Evolutionary conservation across 2,329 filamentous ascomycete species (phyloP).

Genomic region (Chaetomiaceae sp.): DNA sequence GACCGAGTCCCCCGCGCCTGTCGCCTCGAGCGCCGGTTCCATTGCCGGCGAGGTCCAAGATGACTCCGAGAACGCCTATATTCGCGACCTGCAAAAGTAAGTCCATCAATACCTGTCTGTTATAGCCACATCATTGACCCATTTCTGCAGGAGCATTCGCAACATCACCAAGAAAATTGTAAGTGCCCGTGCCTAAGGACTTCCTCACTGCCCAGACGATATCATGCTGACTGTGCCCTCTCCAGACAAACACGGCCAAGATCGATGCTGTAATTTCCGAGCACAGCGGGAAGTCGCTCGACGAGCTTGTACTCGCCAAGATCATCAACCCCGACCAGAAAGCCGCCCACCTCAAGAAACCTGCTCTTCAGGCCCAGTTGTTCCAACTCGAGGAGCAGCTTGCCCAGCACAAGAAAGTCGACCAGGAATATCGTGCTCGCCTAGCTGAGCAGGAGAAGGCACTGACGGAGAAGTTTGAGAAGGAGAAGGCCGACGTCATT

Average conservation of each 20-base stretch:
- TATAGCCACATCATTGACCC: constrained; percentile 15
- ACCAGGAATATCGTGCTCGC: constrained; percentile 64
- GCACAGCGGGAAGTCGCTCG: constrained; percentile 65
- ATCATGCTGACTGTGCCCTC: constrained; percentile 8
- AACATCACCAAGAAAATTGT: constrained; percentile 94
- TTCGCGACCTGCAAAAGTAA: constrained; percentile 89
- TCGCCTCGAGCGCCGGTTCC: constrained; percentile 44
- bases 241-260: constrained; percentile 65
- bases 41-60: constrained; percentile 54
- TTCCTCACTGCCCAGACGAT: neutral
- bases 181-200: constrained; percentile 41
- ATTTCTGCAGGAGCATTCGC: constrained; percentile 67
- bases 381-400: constrained; percentile 70
- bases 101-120: constrained; percentile 27
- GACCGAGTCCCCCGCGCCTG: constrained; percentile 53
- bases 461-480: constrained; percentile 47
- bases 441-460: constrained; percentile 55
- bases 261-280: constrained; percentile 65
- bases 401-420: constrained; percentile 68
- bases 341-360: constrained; percentile 72
- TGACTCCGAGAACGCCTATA: constrained; percentile 68
- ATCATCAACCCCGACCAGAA: constrained; percentile 81
- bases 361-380: constrained; percentile 63
- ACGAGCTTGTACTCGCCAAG: constrained; percentile 65
- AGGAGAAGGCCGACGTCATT: constrained; percentile 51